Evolutionary conservation across 2,329 filamentous ascomycete species (phyloP).

Genomic region (Fusarium sp.): DNA sequence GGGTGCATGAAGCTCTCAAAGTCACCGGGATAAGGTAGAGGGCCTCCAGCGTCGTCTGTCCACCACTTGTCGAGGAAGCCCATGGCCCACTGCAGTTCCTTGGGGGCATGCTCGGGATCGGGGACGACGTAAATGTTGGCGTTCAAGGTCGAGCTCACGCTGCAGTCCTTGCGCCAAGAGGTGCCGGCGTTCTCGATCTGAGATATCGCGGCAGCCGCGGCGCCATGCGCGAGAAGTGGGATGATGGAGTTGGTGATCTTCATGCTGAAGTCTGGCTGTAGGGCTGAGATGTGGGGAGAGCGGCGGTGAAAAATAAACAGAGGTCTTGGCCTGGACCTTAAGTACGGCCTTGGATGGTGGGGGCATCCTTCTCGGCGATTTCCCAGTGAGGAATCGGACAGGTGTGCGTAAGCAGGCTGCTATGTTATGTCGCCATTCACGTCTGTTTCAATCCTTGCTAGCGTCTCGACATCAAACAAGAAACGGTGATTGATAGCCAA

Average conservation of each 20-base stretch:
- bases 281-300: too few relatives aligned
- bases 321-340: too few relatives aligned
- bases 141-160: constrained; percentile 16
- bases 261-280: constrained; percentile 7
- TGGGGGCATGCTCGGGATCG: constrained; percentile 14
- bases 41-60: constrained; percentile 26
- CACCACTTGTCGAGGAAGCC: constrained; percentile 32
- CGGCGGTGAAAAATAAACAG: too few relatives aligned
- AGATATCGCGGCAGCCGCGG: constrained; percentile 26
- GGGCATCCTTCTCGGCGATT: too few relatives aligned
- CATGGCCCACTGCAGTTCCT: constrained; percentile 31
- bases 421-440: too few relatives aligned
- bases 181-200: constrained; percentile 20
- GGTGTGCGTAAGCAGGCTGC: too few relatives aligned
- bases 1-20: constrained; percentile 34
- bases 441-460: too few relatives aligned
- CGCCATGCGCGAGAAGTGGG: constrained; percentile 10
- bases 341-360: too few relatives aligned
- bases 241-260: constrained; percentile 12
- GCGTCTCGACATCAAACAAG: too few relatives aligned
- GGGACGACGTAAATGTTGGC: constrained; percentile 28
- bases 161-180: constrained; percentile 25
- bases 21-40: constrained; percentile 35
- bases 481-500: too few relatives aligned
- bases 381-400: too few relatives aligned